Base-by-base conservation (phyloP, 208 protist species). In the Leishmania amazonensis region DNA sequence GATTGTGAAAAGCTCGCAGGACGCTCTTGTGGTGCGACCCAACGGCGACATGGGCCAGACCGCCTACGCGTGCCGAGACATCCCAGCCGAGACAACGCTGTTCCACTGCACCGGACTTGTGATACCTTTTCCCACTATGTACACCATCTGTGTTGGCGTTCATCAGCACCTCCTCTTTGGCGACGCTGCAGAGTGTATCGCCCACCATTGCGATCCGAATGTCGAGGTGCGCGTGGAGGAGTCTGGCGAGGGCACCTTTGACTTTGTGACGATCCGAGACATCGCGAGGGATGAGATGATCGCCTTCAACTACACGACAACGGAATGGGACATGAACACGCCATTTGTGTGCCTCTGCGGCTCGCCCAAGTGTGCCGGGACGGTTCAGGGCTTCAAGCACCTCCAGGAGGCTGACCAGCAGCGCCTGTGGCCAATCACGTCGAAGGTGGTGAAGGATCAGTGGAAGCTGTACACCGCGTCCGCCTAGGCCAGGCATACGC, bases 281-380 rank as follows among this genome's bases (percentile, higher is more conserved):
- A 95, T 97, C 73, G 38, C 62, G n/a, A 80, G 58, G 57, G 93
- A 89, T 31, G 95, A 95, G 64, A 94, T 96, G 90, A 83, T 97
- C 24, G 94, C 91, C 31, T 97, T 97, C 85, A 96, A 96, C 81
- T 97, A 97, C 86, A 90, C 88, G 42, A 96, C 95, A 49, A 97
- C 95, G 19, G 95, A 97, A 84, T 97, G 91, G 91, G 83, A 88
- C 54, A 97, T 97, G 95, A 93, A 95, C 85, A 85, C 90, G 40
- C 89, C 93, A 1, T 97, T 97, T 89, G 85, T 86, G 76, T 97
- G 95, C 75, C 90, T 96, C 57, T 97, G 95, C 77, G 93, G 91
- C 49, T 96, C 92, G 1, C 51, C 79, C 53, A 75, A 84, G 67
- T 97, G 94, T 62, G 86, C 87, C 2, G 86, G 87, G 8, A 91